Evolutionary conservation across 2,329 filamentous ascomycete species (phyloP), one percentile per base, ranked within the genome.

Genomic region (Apiospora sp.): DNA sequence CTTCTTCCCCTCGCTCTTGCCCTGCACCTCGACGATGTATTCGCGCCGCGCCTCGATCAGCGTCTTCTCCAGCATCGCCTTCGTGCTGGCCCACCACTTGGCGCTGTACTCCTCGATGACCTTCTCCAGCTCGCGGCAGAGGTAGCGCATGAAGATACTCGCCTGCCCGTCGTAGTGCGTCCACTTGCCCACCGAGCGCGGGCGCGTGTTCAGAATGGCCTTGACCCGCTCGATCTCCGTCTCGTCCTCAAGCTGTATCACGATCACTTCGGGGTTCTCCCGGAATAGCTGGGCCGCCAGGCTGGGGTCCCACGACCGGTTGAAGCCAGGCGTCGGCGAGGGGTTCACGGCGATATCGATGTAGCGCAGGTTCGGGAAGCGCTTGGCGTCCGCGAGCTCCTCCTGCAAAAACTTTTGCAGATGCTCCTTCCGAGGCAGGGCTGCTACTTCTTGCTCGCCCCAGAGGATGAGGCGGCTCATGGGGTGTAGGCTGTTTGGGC

Each of bases 291-390:
- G 27, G 27, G 67, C 48, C 19, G 48, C 30, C 16, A 69, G 27
- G 44, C 2, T 49, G 1, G 67, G 44, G 44, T 69, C 67, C 67
- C 67, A 69, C 8, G 67, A 46, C 27, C 48, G 67, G 44, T 48
- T 69, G 44, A 69, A 48, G 27, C 44, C 67, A 44, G 67, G 67
- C 19, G 34, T 49, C 44, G 67, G 67, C 27, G 44, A 49, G 16
- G 67, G 67, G 67, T 44, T 49, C 44, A 69, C 48, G 44, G 14
- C 67, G 27, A 69, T 49, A 27, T 69, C 67, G 67, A 69, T 49
- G 67, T 69, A 49, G 16, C 27, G 43, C 67, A 69, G 67, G 67
- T 49, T 34, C 27, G 67, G 67, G 44, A 48, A 49, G 44, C 67
- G 44, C 67, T 46, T 49, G 67, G 67, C 44, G 34, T 69, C 67